Percentiles rank a stretch among this genome's conserved stretches.
phyloP scores from a whole-genome alignment of 768 basidiomycete species.

The Cystofilobasidium bisporidii region DNA sequence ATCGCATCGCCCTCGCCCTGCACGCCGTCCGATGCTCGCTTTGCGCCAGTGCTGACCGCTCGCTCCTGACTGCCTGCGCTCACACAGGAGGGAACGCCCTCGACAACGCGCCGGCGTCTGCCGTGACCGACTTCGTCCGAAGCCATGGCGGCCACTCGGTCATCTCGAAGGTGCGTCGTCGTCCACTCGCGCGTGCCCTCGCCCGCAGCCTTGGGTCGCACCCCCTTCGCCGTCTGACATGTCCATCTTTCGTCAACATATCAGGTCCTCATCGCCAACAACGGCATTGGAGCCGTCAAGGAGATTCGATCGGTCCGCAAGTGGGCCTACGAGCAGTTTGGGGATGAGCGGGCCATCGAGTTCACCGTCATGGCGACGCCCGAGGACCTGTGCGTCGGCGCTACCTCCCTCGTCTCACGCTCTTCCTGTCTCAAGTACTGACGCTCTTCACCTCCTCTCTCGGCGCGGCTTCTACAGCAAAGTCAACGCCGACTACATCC shows the following conservation, averaged over 20 bases:
- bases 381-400: conserved; percentile 57
- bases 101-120: conserved; percentile 67
- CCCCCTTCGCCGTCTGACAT: too few species aligned
- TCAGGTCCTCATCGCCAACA: conserved; percentile 96
- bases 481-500: conserved; percentile 98
- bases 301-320: conserved; percentile 97
- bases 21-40: too few species aligned
- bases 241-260: too few species aligned
- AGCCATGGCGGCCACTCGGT: conserved; percentile 90
- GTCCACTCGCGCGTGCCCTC: background rate
- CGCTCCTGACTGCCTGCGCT: background rate
- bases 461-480: conserved; percentile 11
- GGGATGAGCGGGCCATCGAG: conserved; percentile 87
- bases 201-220: too few species aligned
- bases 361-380: conserved; percentile 99
- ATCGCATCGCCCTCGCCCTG: background rate
- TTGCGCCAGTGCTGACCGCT: background rate
- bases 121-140: conserved; percentile 83
- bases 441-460: background rate
- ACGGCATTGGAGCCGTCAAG: conserved; percentile 98
- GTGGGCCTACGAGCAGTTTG: conserved; percentile 99
- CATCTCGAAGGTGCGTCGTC: conserved; percentile 74
- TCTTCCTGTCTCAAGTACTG: too few species aligned
- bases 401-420: too few species aligned
- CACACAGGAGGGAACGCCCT: conserved; percentile 81